Evolutionary conservation across 2,329 filamentous ascomycete genomes (phyloP).

Genomic region (Fusarium secorum): DNA sequence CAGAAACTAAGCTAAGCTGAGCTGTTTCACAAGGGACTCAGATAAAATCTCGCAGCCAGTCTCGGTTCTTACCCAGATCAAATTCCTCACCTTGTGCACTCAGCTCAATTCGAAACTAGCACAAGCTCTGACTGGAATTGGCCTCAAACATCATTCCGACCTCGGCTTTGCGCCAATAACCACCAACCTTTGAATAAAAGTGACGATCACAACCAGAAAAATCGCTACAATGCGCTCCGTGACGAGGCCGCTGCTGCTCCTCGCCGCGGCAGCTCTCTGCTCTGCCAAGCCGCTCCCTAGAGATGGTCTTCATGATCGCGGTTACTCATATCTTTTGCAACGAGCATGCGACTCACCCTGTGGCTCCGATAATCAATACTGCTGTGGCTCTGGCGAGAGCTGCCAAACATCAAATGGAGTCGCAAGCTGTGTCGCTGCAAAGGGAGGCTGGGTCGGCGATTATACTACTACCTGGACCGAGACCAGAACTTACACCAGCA

Average conservation of each 20-base stretch:
- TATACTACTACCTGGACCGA: constrained; percentile 68
- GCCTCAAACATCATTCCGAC: constrained; percentile 13
- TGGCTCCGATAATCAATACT: constrained; percentile 63
- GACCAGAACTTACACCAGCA: constrained; percentile 68
- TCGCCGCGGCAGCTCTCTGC: constrained; percentile 46
- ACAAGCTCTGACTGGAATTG: constrained; percentile 19
- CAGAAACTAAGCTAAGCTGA: not conserved
- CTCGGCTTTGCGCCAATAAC: constrained; percentile 7
- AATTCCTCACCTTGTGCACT: constrained; percentile 1
- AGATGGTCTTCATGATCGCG: constrained; percentile 57
- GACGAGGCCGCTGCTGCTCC: constrained; percentile 48
- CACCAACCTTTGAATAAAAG: not conserved
- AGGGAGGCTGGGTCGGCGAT: constrained; percentile 45
- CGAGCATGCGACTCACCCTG: constrained; percentile 62
- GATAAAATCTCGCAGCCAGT: constrained; percentile 24
- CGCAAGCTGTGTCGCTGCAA: constrained; percentile 57
- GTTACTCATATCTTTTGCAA: constrained; percentile 59
- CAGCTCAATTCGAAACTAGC: constrained; percentile 14
- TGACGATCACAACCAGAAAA: constrained; percentile 1
- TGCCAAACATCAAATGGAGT: constrained; percentile 62
- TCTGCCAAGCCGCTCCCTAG: constrained; percentile 59
- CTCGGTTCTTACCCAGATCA: not conserved
- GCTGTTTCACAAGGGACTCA: constrained; percentile 22
- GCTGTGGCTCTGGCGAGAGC: constrained; percentile 57
- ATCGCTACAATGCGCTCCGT: constrained; percentile 37